phyloP scores from a whole-genome alignment of 441 rosid species.

The Pelargonium fulgidum region DNA sequence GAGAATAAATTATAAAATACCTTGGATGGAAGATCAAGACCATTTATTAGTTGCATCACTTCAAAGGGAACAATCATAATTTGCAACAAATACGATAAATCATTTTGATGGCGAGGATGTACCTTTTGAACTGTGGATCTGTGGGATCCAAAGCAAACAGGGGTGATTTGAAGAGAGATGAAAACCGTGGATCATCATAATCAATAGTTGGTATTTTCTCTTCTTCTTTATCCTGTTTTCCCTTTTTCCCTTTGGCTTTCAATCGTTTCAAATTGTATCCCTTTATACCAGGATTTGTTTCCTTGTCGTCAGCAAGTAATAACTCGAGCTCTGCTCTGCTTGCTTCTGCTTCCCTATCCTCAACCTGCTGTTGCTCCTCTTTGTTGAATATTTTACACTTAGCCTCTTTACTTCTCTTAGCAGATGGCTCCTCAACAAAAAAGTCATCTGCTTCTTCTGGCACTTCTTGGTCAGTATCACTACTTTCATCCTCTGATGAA shows the following conservation, averaged over 20 bases:
- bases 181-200: constrained; percentile 61
- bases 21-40: neutral
- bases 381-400: constrained; percentile 23
- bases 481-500: constrained; percentile 49
- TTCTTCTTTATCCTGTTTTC: constrained; percentile 42
- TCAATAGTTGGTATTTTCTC: constrained; percentile 57
- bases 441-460: constrained; percentile 55
- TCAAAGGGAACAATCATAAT: neutral
- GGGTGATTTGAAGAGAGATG: constrained; percentile 48
- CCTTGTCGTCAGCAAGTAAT: constrained; percentile 71
- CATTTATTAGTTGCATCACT: neutral
- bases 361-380: constrained; percentile 21
- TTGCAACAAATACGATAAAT: neutral
- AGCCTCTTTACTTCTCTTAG: constrained; percentile 32
- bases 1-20: neutral
- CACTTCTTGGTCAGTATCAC: constrained; percentile 34
- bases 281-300: constrained; percentile 41
- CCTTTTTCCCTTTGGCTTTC: constrained; percentile 46
- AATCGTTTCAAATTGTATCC: constrained; percentile 73
- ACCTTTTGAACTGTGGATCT: constrained; percentile 92
- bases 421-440: constrained; percentile 54
- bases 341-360: constrained; percentile 43
- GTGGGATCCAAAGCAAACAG: constrained; percentile 84
- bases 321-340: constrained; percentile 81
- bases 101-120: constrained; percentile 1